Evolutionary conservation across 2,329 filamentous ascomycete genomes (phyloP).

Genomic region (Ophiostoma perfectum): DNA sequence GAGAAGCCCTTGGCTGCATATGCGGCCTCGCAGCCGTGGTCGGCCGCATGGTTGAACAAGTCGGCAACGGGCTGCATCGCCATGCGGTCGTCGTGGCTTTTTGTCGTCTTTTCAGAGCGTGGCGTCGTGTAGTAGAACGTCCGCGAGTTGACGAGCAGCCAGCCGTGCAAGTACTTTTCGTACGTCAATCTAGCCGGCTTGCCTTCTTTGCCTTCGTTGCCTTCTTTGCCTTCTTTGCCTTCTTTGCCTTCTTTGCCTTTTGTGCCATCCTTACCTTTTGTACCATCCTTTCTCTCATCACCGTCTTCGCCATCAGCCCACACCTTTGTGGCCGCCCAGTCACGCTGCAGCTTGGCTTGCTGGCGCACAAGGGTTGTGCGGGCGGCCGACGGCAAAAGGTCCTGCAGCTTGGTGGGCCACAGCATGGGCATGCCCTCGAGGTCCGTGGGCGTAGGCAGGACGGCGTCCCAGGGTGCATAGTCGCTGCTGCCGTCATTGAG

Average conservation of each 20-base stretch:
- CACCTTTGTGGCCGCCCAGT: slow-evolving; percentile 34
- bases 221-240: too few relatives aligned
- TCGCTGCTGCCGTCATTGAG: slow-evolving; percentile 42
- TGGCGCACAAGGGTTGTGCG: slow-evolving; percentile 50
- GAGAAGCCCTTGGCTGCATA: slow-evolving; percentile 49
- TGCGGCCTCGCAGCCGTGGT: slow-evolving; percentile 47
- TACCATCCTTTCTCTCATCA: not conserved
- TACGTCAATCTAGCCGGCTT: not conserved
- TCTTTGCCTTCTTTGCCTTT: too few relatives aligned
- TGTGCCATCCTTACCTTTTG: not conserved
- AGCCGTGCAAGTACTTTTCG: slow-evolving; percentile 44
- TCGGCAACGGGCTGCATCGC: slow-evolving; percentile 67
- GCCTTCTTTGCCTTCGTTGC: too few relatives aligned
- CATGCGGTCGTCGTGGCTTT: slow-evolving; percentile 53
- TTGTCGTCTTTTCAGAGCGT: slow-evolving; percentile 39
- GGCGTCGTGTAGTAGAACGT: slow-evolving; percentile 54
- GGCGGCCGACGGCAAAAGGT: slow-evolving; percentile 42
- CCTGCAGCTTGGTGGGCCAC: slow-evolving; percentile 44
- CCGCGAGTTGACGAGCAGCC: slow-evolving; percentile 56
- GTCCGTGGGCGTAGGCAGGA: slow-evolving; percentile 60
- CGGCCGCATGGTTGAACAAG: slow-evolving; percentile 55
- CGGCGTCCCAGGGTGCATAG: slow-evolving; percentile 56
- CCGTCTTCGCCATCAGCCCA: not conserved
- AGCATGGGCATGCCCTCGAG: slow-evolving; percentile 48
- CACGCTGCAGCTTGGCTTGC: slow-evolving; percentile 36